Evolutionary conservation across 1,284 basidiomycete species (phyloP).

Genomic region (Termitomyces sp.): DNA sequence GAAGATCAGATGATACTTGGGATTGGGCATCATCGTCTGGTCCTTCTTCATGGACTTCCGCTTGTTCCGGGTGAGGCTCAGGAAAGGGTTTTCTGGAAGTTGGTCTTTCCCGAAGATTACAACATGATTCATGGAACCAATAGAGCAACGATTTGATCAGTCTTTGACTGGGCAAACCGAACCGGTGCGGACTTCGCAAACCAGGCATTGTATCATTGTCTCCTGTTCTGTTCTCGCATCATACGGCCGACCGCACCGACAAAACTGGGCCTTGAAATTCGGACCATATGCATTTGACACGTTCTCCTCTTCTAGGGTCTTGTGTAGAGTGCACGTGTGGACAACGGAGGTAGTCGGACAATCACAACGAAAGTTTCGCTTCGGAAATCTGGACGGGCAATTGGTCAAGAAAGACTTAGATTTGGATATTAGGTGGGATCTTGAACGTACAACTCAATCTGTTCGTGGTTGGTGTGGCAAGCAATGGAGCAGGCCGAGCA

Average conservation of each 20-base stretch:
- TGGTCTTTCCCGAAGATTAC: constrained; percentile 66
- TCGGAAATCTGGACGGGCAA: constrained; percentile 51
- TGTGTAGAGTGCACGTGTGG: constrained; percentile 61
- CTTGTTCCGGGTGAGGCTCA: constrained; percentile 19
- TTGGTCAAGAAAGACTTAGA: constrained; percentile 5
- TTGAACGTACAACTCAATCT: constrained; percentile 56
- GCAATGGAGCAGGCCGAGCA: constrained; percentile 80
- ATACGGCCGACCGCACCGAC: constrained; percentile 65
- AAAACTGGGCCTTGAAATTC: constrained; percentile 67
- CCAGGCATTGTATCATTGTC: constrained; percentile 81
- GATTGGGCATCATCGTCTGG: constrained; percentile 48
- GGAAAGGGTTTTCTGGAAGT: constrained; percentile 42
- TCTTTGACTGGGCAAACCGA: constrained; percentile 7
- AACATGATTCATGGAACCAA: constrained; percentile 84
- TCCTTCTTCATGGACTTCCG: constrained; percentile 19
- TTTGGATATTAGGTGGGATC: not conserved
- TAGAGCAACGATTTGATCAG: constrained; percentile 25
- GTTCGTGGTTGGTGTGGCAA: constrained; percentile 77
- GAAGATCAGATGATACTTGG: constrained; percentile 56
- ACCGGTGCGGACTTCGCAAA: constrained; percentile 61
- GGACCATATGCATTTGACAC: constrained; percentile 57
- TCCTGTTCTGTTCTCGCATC: constrained; percentile 66
- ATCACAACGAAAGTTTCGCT: constrained; percentile 74
- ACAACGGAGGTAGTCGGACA: constrained; percentile 62
- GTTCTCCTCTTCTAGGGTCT: constrained; percentile 47